These are phyloP conservation scores for Setaria viridis DNA, from an alignment of 202 grass and related monocot genomes.

Conservation along the genomic window DNA sequence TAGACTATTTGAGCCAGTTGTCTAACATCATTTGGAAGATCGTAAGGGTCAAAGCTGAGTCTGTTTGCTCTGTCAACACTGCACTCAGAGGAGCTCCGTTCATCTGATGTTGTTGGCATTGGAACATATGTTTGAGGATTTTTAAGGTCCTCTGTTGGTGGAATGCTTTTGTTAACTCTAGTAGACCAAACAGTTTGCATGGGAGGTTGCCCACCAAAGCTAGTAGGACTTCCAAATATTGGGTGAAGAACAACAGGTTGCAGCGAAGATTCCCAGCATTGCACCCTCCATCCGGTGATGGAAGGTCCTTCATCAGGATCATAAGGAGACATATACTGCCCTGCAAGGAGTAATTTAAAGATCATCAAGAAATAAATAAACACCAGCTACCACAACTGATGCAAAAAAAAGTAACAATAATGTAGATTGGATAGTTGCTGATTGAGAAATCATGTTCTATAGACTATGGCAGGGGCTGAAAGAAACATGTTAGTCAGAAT, in stretches of 20 bases:
- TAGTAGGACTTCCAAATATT: slow-evolving; percentile 94
- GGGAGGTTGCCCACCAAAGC: slow-evolving; percentile 81
- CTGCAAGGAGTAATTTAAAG: slow-evolving; percentile 53
- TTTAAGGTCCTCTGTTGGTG: slow-evolving; percentile 90
- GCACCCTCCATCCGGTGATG: slow-evolving; percentile 97
- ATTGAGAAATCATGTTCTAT: slow-evolving; percentile 18
- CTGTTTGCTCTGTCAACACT: slow-evolving; percentile 90
- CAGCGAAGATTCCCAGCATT: slow-evolving; percentile 97
- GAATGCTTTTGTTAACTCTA: slow-evolving; percentile 95
- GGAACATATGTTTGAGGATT: slow-evolving; percentile 81
- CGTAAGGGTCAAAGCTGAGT: slow-evolving; percentile 95
- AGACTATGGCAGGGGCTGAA: slow-evolving; percentile 2
- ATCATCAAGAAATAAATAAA: slow-evolving; percentile 33
- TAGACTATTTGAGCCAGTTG: slow-evolving; percentile 97
- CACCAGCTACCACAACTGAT: neutral
- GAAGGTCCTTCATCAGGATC: slow-evolving; percentile 99
- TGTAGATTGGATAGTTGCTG: slow-evolving; percentile 16
- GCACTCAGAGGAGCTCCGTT: slow-evolving; percentile 91
- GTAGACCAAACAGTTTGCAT: slow-evolving; percentile 99
- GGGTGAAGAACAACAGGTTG: slow-evolving; percentile 99
- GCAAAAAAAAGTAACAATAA: neutral
- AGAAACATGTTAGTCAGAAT: slow-evolving; percentile 12
- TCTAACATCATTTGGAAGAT: slow-evolving; percentile 97
- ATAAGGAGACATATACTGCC: slow-evolving; percentile 99
- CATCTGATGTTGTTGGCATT: slow-evolving; percentile 77